Conservation (phyloP, 148 eudicot genomes). For the Vaccinium corymbosum region DNA sequence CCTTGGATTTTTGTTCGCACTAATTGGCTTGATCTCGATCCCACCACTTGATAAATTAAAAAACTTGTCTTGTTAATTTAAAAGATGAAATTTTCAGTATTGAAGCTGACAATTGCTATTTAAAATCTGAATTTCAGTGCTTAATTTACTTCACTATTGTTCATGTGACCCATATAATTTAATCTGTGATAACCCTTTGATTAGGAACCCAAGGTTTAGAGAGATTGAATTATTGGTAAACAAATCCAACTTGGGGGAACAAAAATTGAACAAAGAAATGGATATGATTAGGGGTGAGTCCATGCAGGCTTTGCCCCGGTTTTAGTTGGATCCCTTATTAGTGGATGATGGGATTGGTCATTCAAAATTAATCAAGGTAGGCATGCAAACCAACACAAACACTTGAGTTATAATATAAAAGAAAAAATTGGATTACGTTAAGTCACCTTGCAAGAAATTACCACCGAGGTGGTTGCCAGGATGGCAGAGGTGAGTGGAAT, state of each 20-base stretch:
- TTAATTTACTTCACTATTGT: not conserved
- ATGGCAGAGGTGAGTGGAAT: too few species aligned
- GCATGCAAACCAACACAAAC: not conserved
- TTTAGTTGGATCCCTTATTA: not conserved
- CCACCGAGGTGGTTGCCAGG: too few species aligned
- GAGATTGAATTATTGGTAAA: slow-evolving; percentile 13
- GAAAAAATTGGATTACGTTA: not conserved
- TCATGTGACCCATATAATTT: not conserved
- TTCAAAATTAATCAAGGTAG: not conserved
- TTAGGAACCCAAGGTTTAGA: slow-evolving; percentile 15
- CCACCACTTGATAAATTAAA: not conserved
- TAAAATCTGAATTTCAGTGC: not conserved
- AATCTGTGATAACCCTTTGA: slow-evolving; percentile 9
- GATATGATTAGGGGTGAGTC: not conserved
- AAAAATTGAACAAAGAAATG: slow-evolving; percentile 17
- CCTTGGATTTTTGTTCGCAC: not conserved
- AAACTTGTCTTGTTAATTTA: not conserved
- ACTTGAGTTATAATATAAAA: not conserved
- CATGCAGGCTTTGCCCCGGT: not conserved
- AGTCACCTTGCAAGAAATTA: not conserved
- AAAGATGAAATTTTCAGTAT: not conserved
- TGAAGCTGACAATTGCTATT: not conserved
- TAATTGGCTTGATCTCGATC: not conserved
- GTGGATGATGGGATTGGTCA: not conserved
- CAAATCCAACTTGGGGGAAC: slow-evolving; percentile 22